Evolutionary conservation across 192 early-diverging fungal genomes (phyloP).

Genomic region (Linnemannia schmuckeri): DNA sequence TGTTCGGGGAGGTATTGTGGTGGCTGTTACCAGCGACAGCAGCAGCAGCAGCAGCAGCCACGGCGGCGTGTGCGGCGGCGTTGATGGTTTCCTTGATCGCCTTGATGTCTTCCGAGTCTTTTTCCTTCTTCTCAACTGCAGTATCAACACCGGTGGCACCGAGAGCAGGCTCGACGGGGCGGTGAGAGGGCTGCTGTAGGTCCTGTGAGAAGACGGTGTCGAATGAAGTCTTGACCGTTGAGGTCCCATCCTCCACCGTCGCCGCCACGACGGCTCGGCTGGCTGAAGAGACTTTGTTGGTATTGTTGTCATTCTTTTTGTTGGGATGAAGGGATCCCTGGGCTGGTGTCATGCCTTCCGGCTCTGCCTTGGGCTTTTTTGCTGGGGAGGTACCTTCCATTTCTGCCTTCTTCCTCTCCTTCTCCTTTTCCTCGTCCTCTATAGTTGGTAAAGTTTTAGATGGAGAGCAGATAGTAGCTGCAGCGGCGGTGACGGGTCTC

Average conservation of each 20-base stretch:
- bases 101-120: neutral
- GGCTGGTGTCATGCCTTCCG: neutral
- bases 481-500: neutral
- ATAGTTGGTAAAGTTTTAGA: neutral
- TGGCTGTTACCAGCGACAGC: neutral
- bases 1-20: neutral
- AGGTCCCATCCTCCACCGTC: neutral
- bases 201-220: constrained; percentile 2
- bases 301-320: neutral
- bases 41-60: neutral
- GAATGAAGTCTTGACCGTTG: neutral
- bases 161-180: neutral
- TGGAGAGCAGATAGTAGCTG: neutral
- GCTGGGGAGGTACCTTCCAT: neutral
- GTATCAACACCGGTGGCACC: no score
- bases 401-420: neutral
- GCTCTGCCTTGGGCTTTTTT: neutral
- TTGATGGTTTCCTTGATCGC: neutral
- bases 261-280: neutral
- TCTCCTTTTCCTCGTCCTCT: neutral
- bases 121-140: neutral
- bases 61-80: neutral
- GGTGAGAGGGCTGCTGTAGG: neutral
- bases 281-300: neutral
- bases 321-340: neutral